phyloP scores from a whole-genome alignment of 805 yeast species.

The Nakazawaea wyomingensis region DNA sequence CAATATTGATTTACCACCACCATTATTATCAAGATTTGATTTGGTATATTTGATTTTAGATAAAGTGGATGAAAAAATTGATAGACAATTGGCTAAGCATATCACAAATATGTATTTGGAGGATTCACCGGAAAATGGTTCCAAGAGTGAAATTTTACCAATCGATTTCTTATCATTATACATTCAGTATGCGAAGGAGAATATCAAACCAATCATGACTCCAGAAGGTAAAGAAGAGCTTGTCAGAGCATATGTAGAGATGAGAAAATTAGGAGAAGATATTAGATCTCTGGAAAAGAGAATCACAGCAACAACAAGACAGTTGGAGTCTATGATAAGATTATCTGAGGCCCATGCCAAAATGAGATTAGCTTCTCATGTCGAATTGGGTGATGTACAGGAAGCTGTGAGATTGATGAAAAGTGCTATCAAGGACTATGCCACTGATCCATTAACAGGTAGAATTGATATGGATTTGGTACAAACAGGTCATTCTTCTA shows the following conservation, averaged over 20 bases:
- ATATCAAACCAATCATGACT: conserved; percentile 73
- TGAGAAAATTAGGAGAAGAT: conserved; percentile 94
- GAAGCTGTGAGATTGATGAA: conserved; percentile 93
- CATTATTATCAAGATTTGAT: conserved; percentile 90
- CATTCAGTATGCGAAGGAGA: conserved; percentile 91
- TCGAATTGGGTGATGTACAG: conserved; percentile 74
- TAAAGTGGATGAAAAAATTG: conserved; percentile 81
- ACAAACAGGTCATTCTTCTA: conserved; percentile 90
- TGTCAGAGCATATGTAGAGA: conserved; percentile 83
- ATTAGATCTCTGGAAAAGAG: conserved; percentile 79
- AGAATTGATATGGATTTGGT: conserved; percentile 95
- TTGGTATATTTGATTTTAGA: conserved; percentile 88
- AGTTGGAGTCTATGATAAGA: conserved; percentile 92
- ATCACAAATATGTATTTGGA: conserved; percentile 88
- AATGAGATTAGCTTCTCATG: conserved; percentile 74
- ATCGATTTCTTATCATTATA: conserved; percentile 84
- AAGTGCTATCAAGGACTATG: conserved; percentile 94
- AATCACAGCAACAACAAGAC: conserved; percentile 97
- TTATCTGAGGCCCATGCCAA: conserved; percentile 96
- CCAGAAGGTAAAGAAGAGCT: conserved; percentile 78
- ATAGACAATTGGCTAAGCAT: conserved; percentile 84
- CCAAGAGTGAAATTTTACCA: conserved; percentile 67
- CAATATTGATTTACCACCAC: conserved; percentile 96
- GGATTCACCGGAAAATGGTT: conserved; percentile 72
- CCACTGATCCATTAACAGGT: conserved; percentile 96